Conservation (phyloP, 179 eudicot genomes). For the Vitellaria paradoxa region DNA sequence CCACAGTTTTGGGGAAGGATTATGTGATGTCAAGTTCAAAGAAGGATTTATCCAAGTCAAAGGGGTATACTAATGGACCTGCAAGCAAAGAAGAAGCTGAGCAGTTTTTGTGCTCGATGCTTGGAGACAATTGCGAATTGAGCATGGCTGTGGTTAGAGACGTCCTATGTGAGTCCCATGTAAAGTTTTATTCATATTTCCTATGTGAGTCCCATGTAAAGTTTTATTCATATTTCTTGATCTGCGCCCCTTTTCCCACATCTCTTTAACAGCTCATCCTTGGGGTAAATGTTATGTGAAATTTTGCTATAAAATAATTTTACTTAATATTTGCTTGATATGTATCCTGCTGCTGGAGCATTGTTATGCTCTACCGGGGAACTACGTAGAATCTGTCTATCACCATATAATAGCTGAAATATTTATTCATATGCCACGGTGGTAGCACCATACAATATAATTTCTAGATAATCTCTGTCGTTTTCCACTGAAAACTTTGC, state of each 20-base stretch:
- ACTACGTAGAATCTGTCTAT: background rate
- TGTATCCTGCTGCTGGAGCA: background rate
- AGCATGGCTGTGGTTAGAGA: constrained; percentile 79
- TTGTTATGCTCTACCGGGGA: background rate
- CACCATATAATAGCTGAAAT: background rate
- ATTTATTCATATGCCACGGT: background rate
- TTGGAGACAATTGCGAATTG: constrained; percentile 70
- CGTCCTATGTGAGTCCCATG: constrained; percentile 63
- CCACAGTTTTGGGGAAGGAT: constrained; percentile 62
- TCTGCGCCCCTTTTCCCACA: background rate
- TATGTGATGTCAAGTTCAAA: constrained; percentile 48
- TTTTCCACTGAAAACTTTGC: background rate
- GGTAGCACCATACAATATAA: background rate
- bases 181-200: constrained; percentile 18
- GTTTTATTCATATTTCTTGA: no score
- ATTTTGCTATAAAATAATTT: background rate
- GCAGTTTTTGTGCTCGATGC: constrained; percentile 83
- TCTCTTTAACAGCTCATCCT: background rate
- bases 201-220: constrained; percentile 50
- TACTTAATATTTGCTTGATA: background rate
- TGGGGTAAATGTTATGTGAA: background rate
- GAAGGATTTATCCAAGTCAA: constrained; percentile 34
- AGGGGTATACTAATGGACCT: constrained; percentile 30
- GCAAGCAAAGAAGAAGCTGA: constrained; percentile 55
- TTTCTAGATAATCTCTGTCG: background rate